Evolutionary conservation across 2,329 filamentous ascomycete species (phyloP).

Genomic region (Hymenoscyphus occultus): DNA sequence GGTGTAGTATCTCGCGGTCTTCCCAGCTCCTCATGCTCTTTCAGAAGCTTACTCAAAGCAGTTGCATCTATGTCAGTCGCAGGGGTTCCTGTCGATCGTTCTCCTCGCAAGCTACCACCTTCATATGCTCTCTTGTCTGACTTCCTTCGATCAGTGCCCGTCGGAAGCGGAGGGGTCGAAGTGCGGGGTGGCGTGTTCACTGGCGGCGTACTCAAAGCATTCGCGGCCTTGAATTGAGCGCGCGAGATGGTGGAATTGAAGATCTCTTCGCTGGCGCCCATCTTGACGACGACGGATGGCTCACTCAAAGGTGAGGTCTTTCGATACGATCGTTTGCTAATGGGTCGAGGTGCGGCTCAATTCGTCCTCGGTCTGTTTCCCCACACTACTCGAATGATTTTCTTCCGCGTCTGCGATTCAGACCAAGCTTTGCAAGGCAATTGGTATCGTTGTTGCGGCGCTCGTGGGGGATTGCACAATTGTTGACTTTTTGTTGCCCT

Average conservation of each 20-base stretch:
- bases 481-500: conserved; percentile 23
- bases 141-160: conserved; percentile 31
- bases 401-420: not conserved
- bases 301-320: conserved; percentile 8
- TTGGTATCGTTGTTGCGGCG: not conserved
- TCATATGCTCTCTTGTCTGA: conserved; percentile 31
- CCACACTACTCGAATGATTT: not conserved
- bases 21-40: conserved; percentile 59
- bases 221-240: conserved; percentile 27
- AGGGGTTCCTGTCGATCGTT: conserved; percentile 21
- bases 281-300: conserved; percentile 21
- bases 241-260: conserved; percentile 27
- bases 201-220: conserved; percentile 31
- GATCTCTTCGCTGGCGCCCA: conserved; percentile 32
- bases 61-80: conserved; percentile 46
- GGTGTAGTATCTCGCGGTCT: conserved; percentile 59
- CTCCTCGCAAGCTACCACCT: conserved; percentile 22
- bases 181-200: conserved; percentile 34
- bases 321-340: conserved; percentile 7
- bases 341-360: not conserved
- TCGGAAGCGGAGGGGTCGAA: conserved; percentile 34
- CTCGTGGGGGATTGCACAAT: conserved; percentile 4
- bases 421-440: not conserved
- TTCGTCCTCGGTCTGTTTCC: not conserved
- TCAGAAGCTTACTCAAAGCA: conserved; percentile 54